phyloP scores from a whole-genome alignment of 1,284 basidiomycete species.

The Ganoderma resinaceum region DNA sequence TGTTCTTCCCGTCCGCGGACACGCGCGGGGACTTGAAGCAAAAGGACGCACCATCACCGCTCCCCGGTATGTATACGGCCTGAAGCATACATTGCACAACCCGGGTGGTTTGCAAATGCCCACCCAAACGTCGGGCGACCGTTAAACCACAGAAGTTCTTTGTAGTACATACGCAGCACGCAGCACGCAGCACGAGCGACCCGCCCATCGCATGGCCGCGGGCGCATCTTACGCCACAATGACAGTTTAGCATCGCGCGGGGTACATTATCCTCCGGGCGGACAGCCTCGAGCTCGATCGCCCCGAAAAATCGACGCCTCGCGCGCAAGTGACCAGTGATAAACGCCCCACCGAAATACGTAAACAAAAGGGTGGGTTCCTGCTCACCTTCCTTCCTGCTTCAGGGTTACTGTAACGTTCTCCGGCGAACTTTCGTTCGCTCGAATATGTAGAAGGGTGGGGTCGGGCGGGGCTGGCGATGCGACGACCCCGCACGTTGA shows the following conservation, averaged over 20 bases:
- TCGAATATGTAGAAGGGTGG: too few species aligned
- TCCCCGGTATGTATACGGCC: background rate
- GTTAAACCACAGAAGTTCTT: background rate
- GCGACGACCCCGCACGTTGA: too few species aligned
- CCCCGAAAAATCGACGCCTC: background rate
- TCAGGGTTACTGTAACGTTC: background rate
- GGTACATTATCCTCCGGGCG: background rate
- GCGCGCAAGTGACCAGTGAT: background rate
- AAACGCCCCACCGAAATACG: background rate
- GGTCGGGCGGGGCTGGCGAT: too few species aligned
- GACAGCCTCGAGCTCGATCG: background rate
- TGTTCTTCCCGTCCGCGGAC: background rate
- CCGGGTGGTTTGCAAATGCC: background rate
- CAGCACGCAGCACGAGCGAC: background rate
- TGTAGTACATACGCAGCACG: background rate
- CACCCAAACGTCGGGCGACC: background rate
- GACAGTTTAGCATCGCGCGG: background rate
- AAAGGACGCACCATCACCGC: background rate
- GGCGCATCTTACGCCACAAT: background rate
- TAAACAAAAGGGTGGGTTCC: background rate
- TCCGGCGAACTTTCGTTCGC: background rate
- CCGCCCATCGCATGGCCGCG: too few species aligned
- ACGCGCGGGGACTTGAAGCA: background rate
- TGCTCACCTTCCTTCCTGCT: background rate
- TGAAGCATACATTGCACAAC: background rate